Conservation (phyloP, 1,284 basidiomycete genomes). For the Boletellus sp. region DNA sequence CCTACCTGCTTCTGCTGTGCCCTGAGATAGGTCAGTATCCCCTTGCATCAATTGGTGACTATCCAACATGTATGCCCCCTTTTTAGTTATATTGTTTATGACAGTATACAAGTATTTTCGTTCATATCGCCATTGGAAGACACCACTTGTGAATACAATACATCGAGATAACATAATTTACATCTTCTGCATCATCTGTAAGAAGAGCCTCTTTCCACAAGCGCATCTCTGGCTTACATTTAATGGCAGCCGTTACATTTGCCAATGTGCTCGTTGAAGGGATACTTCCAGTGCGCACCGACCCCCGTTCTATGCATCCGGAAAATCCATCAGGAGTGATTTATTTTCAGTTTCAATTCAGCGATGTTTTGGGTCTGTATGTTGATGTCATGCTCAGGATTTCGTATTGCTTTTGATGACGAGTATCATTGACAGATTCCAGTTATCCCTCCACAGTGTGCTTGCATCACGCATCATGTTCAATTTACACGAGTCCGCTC, state of each 20-base stretch:
- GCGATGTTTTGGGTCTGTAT: conserved; percentile 3
- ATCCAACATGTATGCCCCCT: background rate
- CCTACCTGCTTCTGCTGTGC: conserved; percentile 6
- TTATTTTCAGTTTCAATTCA: conserved; percentile 5
- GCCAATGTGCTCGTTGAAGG: conserved; percentile 12
- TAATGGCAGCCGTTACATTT: conserved; percentile 12
- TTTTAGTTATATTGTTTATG: conserved; percentile 14
- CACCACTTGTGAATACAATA: conserved; percentile 3
- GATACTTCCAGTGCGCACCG: conserved; percentile 10
- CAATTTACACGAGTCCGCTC: conserved; percentile 7
- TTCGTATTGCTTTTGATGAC: background rate
- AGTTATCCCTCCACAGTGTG: conserved; percentile 12
- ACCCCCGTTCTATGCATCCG: too few species aligned
- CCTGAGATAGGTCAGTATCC: conserved; percentile 8
- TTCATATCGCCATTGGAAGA: conserved; percentile 1
- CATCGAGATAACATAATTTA: conserved; percentile 22
- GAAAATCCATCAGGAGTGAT: too few species aligned
- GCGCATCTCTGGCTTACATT: background rate
- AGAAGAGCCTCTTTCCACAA: background rate
- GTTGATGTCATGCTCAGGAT: background rate
- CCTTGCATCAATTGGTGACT: too few species aligned
- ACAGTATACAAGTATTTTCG: conserved; percentile 12
- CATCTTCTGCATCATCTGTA: conserved; percentile 15
- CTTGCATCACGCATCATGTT: conserved; percentile 17
- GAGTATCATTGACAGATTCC: conserved; percentile 1